These are phyloP conservation scores for Candida sp. DNA, from an alignment of 1,139 yeast genomes.

Conservation along the genomic window DNA sequence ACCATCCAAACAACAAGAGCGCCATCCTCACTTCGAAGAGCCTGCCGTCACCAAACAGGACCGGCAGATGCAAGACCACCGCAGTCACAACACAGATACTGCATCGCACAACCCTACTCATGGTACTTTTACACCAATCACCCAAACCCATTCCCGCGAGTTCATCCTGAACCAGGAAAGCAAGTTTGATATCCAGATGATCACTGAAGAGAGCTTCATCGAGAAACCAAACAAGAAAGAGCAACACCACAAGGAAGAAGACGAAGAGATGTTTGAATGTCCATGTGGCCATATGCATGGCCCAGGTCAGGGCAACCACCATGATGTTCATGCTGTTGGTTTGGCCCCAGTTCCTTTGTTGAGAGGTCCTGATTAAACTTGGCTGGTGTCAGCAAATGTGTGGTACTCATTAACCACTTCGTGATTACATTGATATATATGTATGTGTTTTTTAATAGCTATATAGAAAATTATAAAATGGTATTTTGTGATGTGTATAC, in stretches of 20 bases:
- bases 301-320: conserved; percentile 32
- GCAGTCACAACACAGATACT: background rate
- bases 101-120: conserved; percentile 8
- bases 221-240: background rate
- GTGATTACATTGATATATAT: background rate
- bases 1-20: background rate
- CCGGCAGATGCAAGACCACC: background rate
- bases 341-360: conserved; percentile 28
- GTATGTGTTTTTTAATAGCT: background rate
- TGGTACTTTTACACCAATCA: conserved; percentile 16
- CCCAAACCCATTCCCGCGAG: conserved; percentile 13
- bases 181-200: conserved; percentile 9
- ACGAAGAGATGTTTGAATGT: conserved; percentile 21
- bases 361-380: conserved; percentile 36
- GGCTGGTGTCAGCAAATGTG: conserved; percentile 16
- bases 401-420: conserved; percentile 33
- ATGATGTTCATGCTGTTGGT: conserved; percentile 36
- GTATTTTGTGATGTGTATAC: no score
- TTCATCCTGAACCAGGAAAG: conserved; percentile 7
- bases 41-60: background rate
- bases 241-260: background rate
- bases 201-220: conserved; percentile 12
- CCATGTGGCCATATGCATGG: conserved; percentile 43
- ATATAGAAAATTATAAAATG: background rate
- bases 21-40: background rate